phyloP scores from a whole-genome alignment of 441 rosid genomes.

The Pelargonium australe region DNA sequence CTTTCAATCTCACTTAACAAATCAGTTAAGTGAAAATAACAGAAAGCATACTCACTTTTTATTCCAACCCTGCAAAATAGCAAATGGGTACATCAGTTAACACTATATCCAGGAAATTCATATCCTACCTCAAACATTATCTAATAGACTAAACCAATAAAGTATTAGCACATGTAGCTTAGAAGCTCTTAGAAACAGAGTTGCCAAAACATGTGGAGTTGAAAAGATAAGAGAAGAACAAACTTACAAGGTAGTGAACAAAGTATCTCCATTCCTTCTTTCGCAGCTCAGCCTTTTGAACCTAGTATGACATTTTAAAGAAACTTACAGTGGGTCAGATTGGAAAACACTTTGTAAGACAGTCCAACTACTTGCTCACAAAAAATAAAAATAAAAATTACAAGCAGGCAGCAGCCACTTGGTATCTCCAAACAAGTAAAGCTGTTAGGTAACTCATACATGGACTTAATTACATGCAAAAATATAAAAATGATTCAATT shows the following conservation, averaged over 20 bases:
- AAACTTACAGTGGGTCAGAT: constrained; percentile 12
- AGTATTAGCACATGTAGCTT: background rate
- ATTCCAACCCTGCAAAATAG: constrained; percentile 57
- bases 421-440: background rate
- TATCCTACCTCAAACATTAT: constrained; percentile 15
- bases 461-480: background rate
- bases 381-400: background rate
- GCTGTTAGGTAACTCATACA: background rate
- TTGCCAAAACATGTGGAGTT: background rate
- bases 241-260: constrained; percentile 92
- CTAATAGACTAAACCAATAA: background rate
- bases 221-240: background rate
- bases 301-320: constrained; percentile 34
- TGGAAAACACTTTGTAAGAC: background rate
- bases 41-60: constrained; percentile 40
- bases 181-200: background rate
- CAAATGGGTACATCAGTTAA: constrained; percentile 25
- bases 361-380: background rate
- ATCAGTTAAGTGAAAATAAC: constrained; percentile 20
- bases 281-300: constrained; percentile 83
- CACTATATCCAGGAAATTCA: constrained; percentile 9
- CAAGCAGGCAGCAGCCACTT: background rate
- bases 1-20: background rate
- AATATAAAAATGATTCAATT: background rate
- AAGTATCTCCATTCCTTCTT: constrained; percentile 91